Conservation (phyloP, 2,329 filamentous ascomycete species). For the Parasarocladium wereldwijsianum region DNA sequence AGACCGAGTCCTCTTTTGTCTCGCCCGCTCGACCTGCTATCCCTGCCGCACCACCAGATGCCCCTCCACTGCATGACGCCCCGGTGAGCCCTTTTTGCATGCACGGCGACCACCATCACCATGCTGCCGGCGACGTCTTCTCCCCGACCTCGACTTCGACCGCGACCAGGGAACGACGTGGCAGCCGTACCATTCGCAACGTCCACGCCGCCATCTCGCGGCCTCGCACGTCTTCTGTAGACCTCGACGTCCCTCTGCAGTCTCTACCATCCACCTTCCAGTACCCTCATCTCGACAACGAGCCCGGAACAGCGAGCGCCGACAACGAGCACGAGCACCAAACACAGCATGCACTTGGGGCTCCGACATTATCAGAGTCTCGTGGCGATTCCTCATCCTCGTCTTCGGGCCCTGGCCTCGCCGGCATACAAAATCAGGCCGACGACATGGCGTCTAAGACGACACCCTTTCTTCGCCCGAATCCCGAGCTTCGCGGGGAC, state of each 20-base stretch:
- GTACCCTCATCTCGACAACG: background rate
- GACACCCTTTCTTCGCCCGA: constrained; percentile 20
- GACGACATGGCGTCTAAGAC: constrained; percentile 20
- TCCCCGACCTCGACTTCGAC: constrained; percentile 3
- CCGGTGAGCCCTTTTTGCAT: constrained; percentile 2
- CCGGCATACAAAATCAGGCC: constrained; percentile 5
- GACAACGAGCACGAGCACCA: background rate
- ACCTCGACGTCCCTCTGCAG: constrained; percentile 3
- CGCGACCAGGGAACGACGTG: constrained; percentile 3
- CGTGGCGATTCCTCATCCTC: background rate
- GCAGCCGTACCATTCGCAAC: no score
- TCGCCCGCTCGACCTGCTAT: background rate
- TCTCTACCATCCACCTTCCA: constrained; percentile 3
- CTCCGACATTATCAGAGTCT: no score
- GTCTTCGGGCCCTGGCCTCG: constrained; percentile 3
- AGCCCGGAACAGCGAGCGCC: background rate
- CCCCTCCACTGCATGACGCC: constrained; percentile 3
- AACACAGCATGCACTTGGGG: no score
- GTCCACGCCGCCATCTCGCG: background rate
- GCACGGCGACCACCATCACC: no score
- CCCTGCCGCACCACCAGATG: constrained; percentile 1
- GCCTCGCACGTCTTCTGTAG: background rate
- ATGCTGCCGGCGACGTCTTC: constrained; percentile 1
- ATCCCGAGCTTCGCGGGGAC: constrained; percentile 12
- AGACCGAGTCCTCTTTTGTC: background rate